phyloP scores from a whole-genome alignment of 495 filamentous ascomycete species.

The Aspergillus avenaceus region DNA sequence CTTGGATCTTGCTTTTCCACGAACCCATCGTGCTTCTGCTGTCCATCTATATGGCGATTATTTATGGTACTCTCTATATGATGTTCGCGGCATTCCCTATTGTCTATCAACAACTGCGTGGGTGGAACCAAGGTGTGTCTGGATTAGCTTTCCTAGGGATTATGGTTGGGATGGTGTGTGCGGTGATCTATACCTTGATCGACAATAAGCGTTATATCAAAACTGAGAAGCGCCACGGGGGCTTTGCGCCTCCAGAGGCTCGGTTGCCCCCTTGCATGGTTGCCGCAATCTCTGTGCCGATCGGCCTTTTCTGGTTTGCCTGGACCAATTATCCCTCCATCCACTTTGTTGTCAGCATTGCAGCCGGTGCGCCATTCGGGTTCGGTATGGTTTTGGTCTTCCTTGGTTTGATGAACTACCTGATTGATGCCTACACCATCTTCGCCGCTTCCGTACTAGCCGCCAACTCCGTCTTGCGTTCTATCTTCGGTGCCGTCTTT shows the following conservation, averaged over 20 bases:
- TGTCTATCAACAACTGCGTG: constrained; percentile 61
- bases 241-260: constrained; percentile 27
- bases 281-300: constrained; percentile 22
- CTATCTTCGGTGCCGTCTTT: constrained; percentile 63
- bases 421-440: constrained; percentile 65
- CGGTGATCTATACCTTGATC: constrained; percentile 27
- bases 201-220: constrained; percentile 28
- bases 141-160: constrained; percentile 70
- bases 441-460: constrained; percentile 67
- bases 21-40: constrained; percentile 58
- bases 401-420: constrained; percentile 59
- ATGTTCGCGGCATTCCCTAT: constrained; percentile 72
- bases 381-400: constrained; percentile 61
- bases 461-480: constrained; percentile 57
- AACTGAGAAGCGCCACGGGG: constrained; percentile 1
- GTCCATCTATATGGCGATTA: constrained; percentile 61
- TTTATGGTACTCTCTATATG: constrained; percentile 65
- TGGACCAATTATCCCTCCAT: constrained; percentile 56
- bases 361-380: constrained; percentile 56
- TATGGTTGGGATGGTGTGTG: constrained; percentile 63
- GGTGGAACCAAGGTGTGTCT: constrained; percentile 58
- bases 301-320: constrained; percentile 51
- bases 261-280: constrained; percentile 22
- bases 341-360: constrained; percentile 56
- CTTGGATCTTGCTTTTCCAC: constrained; percentile 52